These are phyloP conservation scores for Xylariaceae sp. DNA, from an alignment of 2,329 filamentous ascomycete genomes.

Conservation along the genomic window DNA sequence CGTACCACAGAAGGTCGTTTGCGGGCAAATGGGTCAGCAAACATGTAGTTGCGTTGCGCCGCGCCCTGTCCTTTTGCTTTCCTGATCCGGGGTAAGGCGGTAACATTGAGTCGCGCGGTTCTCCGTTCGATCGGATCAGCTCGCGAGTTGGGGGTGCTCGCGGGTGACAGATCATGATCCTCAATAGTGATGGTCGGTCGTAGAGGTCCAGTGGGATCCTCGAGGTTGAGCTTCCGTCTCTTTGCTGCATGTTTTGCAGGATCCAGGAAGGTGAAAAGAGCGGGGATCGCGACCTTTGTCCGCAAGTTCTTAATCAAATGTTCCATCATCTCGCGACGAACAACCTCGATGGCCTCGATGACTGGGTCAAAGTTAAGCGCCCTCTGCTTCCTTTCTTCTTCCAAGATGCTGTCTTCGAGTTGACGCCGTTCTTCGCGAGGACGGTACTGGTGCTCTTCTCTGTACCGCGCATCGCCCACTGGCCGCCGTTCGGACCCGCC, in stretches of 20 bases:
- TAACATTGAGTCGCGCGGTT: constrained; percentile 53
- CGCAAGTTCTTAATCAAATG: constrained; percentile 87
- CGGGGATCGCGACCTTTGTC: constrained; percentile 75
- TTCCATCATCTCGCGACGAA: constrained; percentile 75
- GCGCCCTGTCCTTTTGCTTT: constrained; percentile 56
- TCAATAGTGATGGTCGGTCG: constrained; percentile 50
- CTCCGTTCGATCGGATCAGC: constrained; percentile 57
- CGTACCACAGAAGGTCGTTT: constrained; percentile 52
- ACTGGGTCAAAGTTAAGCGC: constrained; percentile 90
- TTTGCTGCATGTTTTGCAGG: constrained; percentile 76
- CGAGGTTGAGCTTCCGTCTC: constrained; percentile 64
- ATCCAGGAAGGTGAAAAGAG: constrained; percentile 75
- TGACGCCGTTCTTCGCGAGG: constrained; percentile 64
- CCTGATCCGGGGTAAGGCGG: constrained; percentile 67
- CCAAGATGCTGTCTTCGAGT: constrained; percentile 75
- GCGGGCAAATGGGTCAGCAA: constrained; percentile 62
- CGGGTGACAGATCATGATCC: constrained; percentile 55
- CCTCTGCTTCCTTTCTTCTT: constrained; percentile 83
- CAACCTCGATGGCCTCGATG: constrained; percentile 69
- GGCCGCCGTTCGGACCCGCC: constrained; percentile 26
- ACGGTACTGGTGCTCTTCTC: constrained; percentile 59
- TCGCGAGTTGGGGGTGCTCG: constrained; percentile 61
- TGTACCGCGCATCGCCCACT: constrained; percentile 44
- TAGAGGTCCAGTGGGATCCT: constrained; percentile 30
- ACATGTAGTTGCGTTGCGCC: constrained; percentile 55